Percentiles rank a stretch among this genome's conserved stretches.
These are phyloP conservation scores for Crassisporium funariophilum DNA, from an alignment of 768 basidiomycete genomes.

Conservation along the genomic window DNA sequence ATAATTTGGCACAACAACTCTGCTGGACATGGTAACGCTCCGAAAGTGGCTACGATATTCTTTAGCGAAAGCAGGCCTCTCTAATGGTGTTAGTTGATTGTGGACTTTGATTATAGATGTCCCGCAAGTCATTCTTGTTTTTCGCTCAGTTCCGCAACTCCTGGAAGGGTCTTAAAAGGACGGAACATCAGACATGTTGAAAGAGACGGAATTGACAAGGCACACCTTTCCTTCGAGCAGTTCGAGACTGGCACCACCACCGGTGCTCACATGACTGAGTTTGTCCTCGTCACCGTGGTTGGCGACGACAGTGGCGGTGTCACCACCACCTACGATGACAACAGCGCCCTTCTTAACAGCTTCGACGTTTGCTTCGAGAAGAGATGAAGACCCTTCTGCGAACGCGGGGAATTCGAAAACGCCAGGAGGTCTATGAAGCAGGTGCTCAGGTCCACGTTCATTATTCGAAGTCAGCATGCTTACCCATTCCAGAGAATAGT, in stretches of 20 bases:
- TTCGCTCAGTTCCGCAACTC: conserved; percentile 88
- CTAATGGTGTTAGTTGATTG: neutral
- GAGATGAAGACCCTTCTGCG: conserved; percentile 78
- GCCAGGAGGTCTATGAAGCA: conserved; percentile 75
- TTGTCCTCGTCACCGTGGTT: conserved; percentile 82
- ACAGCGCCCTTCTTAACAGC: conserved; percentile 85
- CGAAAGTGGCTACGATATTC: neutral
- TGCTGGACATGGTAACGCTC: too few species aligned
- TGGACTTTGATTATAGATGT: neutral
- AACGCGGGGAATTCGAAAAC: conserved; percentile 98
- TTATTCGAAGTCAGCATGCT: conserved; percentile 18
- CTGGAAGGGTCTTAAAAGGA: conserved; percentile 69
- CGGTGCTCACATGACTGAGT: conserved; percentile 95
- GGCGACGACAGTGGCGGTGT: conserved; percentile 96
- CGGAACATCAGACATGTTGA: conserved; percentile 18
- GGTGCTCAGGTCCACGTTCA: neutral
- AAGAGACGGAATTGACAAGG: neutral
- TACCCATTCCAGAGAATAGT: conserved; percentile 98
- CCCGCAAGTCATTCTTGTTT: conserved; percentile 42
- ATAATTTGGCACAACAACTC: too few species aligned
- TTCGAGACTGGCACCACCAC: conserved; percentile 92
- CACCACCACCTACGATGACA: conserved; percentile 95
- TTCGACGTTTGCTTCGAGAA: conserved; percentile 84
- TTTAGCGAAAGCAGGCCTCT: neutral
- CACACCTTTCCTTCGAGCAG: conserved; percentile 95